Conservation (phyloP, 768 basidiomycete genomes). For the Fomitopsis serialis region DNA sequence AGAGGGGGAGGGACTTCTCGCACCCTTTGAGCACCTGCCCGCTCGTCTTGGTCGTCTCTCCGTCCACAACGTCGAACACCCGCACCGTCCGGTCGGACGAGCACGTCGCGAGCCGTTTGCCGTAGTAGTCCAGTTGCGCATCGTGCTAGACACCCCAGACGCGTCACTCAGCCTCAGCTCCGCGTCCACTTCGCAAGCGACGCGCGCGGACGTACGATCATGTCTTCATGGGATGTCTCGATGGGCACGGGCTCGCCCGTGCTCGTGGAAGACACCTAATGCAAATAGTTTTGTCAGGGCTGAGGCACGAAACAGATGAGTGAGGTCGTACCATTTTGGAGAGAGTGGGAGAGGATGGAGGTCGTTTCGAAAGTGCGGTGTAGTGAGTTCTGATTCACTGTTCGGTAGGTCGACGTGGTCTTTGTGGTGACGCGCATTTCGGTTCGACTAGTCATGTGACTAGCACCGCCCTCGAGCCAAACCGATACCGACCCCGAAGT, state of each 20-base stretch:
- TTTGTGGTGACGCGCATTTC: too few relatives aligned
- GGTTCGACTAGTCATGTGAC: too few relatives aligned
- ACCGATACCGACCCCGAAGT: too few relatives aligned
- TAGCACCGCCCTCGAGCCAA: too few relatives aligned
- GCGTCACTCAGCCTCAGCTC: neutral
- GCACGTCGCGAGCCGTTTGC: conserved; percentile 93
- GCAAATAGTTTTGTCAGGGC: neutral
- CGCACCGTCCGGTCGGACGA: conserved; percentile 94
- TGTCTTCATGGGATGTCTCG: conserved; percentile 96
- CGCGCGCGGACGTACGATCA: conserved; percentile 68
- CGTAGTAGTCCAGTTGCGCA: conserved; percentile 97
- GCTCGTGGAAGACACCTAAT: conserved; percentile 12
- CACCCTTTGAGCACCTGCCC: conserved; percentile 83
- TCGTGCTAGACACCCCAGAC: conserved; percentile 68
- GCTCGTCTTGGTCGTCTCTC: conserved; percentile 60
- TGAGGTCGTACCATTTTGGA: too few relatives aligned
- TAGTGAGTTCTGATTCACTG: too few relatives aligned
- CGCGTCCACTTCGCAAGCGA: neutral
- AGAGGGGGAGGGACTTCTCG: conserved; percentile 12
- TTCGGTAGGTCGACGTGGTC: too few relatives aligned
- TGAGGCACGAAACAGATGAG: too few relatives aligned
- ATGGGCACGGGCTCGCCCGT: conserved; percentile 57
- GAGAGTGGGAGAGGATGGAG: too few relatives aligned
- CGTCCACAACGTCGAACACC: conserved; percentile 91
- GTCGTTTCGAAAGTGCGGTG: too few relatives aligned